Evolutionary conservation across 306 rosid genomes (phyloP).

Genomic region (Quercus suber): DNA sequence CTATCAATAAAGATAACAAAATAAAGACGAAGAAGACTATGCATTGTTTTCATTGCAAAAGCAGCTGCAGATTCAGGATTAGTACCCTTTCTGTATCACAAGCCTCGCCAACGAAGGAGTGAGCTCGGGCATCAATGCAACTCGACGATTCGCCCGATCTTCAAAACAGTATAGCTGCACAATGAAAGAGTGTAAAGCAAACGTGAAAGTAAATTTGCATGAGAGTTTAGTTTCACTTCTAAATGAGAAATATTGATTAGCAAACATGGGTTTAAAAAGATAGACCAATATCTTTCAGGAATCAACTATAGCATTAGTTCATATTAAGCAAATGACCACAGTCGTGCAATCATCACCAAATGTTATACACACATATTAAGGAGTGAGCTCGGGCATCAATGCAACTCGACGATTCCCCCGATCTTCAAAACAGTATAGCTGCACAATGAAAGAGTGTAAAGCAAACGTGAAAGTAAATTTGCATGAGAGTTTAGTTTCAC

Average conservation of each 20-base stretch:
- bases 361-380: neutral
- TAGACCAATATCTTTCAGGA: neutral
- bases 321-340: neutral
- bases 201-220: neutral
- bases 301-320: neutral
- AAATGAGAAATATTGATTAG: neutral
- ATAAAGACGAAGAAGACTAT: neutral
- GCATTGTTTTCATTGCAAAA: neutral
- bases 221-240: neutral
- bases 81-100: slow-evolving; percentile 92
- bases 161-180: slow-evolving; percentile 94
- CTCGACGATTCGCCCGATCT: slow-evolving; percentile 94
- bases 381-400: too few relatives aligned
- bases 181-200: slow-evolving; percentile 15
- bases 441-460: slow-evolving; percentile 29
- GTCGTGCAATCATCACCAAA: neutral
- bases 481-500: neutral
- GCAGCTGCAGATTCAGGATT: slow-evolving; percentile 21
- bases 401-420: too few relatives aligned
- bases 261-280: neutral
- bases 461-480: neutral
- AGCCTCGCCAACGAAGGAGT: slow-evolving; percentile 97
- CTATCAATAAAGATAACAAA: neutral
- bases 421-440: slow-evolving; percentile 98
- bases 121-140: slow-evolving; percentile 93